Percentiles rank a stretch among this genome's conserved stretches.
Conservation (phyloP, 2,329 filamentous ascomycete species). For the Colletotrichum sansevieriae region DNA sequence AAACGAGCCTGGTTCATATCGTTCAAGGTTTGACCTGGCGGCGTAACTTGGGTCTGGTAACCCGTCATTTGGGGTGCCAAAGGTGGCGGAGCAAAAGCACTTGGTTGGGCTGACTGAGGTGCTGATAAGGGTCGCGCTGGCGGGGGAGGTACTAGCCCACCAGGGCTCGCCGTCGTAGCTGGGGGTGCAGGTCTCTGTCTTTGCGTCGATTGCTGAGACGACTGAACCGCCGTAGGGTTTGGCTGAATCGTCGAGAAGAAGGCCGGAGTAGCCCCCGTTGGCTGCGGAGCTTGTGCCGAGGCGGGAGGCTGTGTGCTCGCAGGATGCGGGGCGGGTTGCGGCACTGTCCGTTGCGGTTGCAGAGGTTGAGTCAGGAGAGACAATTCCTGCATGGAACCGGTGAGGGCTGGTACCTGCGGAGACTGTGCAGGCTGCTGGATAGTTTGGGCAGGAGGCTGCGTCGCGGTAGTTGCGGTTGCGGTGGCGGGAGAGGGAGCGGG, state of each 20-base stretch:
- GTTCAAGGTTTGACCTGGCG: conserved; percentile 81
- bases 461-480: conserved; percentile 51
- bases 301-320: conserved; percentile 49
- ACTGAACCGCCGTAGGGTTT: conserved; percentile 34
- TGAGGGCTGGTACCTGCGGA: conserved; percentile 63
- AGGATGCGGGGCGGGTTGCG: conserved; percentile 46
- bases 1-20: conserved; percentile 77
- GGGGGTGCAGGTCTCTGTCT: conserved; percentile 61
- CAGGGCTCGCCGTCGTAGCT: conserved; percentile 64
- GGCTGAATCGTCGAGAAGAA: conserved; percentile 64
- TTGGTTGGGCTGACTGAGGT: conserved; percentile 83
- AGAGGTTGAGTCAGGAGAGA: conserved; percentile 67
- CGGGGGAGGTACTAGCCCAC: conserved; percentile 79
- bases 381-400: conserved; percentile 75
- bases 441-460: conserved; percentile 41
- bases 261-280: conserved; percentile 68
- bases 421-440: conserved; percentile 50
- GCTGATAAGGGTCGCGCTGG: conserved; percentile 88
- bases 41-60: conserved; percentile 72
- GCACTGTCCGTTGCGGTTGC: conserved; percentile 57
- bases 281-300: conserved; percentile 57
- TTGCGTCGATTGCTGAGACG: conserved; percentile 45
- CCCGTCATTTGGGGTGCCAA: conserved; percentile 90
- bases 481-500: conserved; percentile 45
- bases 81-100: conserved; percentile 78